phyloP scores from a whole-genome alignment of 495 filamentous ascomycete species.

The Umbilicaria muhlenbergii region DNA sequence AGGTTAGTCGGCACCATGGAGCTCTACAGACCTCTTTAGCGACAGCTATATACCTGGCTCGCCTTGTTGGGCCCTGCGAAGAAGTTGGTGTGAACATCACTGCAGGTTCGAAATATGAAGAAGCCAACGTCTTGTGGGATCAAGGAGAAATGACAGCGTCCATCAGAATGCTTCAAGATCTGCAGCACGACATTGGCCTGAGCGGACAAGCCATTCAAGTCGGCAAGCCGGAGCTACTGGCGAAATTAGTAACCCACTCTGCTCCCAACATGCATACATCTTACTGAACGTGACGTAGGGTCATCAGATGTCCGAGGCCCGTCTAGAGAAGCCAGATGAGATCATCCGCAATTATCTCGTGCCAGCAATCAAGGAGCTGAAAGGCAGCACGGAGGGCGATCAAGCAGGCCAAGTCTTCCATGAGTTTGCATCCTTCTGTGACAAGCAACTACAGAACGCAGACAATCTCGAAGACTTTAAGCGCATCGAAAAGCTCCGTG shows the following conservation, averaged over 20 bases:
- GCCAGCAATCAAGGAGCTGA: slow-evolving; percentile 67
- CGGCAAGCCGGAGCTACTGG: slow-evolving; percentile 65
- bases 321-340: slow-evolving; percentile 79
- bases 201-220: slow-evolving; percentile 59
- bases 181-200: slow-evolving; percentile 44
- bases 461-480: slow-evolving; percentile 74
- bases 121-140: slow-evolving; percentile 84
- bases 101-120: slow-evolving; percentile 58
- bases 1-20: slow-evolving; percentile 59
- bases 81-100: slow-evolving; percentile 58
- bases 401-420: slow-evolving; percentile 83
- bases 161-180: slow-evolving; percentile 68
- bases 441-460: slow-evolving; percentile 74
- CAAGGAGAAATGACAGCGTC: slow-evolving; percentile 86
- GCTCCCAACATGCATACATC: neutral
- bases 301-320: slow-evolving; percentile 76
- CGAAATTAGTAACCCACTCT: slow-evolving; percentile 50
- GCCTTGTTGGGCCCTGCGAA: slow-evolving; percentile 50
- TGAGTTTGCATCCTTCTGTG: slow-evolving; percentile 89
- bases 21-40: slow-evolving; percentile 76
- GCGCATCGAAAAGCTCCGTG: slow-evolving; percentile 61
- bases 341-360: slow-evolving; percentile 75
- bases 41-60: slow-evolving; percentile 61
- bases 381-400: slow-evolving; percentile 46
- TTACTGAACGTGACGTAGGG: slow-evolving; percentile 31